A percentile compares a stretch with the other conserved stretches of the same genome.
Evolutionary conservation across 1,139 yeast species (phyloP).

Genomic region (Protomyces lactucae-debilis): DNA sequence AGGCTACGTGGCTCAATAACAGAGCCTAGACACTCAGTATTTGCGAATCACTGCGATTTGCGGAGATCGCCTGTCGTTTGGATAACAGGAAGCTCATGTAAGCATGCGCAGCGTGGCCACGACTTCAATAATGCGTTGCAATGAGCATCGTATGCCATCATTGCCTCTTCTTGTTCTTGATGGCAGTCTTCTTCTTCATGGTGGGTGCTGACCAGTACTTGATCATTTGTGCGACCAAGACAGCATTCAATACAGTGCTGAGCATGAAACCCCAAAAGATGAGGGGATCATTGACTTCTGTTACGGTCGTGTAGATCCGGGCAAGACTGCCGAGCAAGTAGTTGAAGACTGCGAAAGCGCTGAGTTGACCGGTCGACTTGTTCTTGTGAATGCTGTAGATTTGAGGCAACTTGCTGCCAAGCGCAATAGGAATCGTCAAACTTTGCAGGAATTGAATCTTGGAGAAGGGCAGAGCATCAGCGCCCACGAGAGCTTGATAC

Average conservation of each 20-base stretch:
- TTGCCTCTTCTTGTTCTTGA: not conserved
- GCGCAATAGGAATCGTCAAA: constrained; percentile 50
- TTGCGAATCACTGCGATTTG: too few relatives aligned
- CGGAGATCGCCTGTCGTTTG: too few relatives aligned
- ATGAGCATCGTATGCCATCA: not conserved
- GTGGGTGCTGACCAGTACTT: constrained; percentile 36
- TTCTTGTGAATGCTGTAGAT: constrained; percentile 48
- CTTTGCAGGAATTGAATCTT: constrained; percentile 44
- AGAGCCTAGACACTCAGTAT: too few relatives aligned
- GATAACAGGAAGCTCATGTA: too few relatives aligned
- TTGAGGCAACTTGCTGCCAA: constrained; percentile 56
- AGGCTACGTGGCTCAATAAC: too few relatives aligned
- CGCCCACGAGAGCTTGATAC: constrained; percentile 27
- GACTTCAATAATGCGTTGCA: too few relatives aligned
- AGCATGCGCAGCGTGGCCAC: too few relatives aligned
- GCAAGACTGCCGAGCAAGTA: constrained; percentile 53
- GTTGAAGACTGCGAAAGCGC: constrained; percentile 52
- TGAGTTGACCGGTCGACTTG: constrained; percentile 53
- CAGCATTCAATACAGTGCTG: constrained; percentile 39
- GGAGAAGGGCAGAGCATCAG: constrained; percentile 33
- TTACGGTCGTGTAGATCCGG: constrained; percentile 55
- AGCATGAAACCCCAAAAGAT: constrained; percentile 40
- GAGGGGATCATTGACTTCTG: constrained; percentile 42
- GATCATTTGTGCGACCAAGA: constrained; percentile 41
- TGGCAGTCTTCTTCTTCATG: not conserved